phyloP scores from a whole-genome alignment of 1,284 basidiomycete genomes.

The Boletus mariae region DNA sequence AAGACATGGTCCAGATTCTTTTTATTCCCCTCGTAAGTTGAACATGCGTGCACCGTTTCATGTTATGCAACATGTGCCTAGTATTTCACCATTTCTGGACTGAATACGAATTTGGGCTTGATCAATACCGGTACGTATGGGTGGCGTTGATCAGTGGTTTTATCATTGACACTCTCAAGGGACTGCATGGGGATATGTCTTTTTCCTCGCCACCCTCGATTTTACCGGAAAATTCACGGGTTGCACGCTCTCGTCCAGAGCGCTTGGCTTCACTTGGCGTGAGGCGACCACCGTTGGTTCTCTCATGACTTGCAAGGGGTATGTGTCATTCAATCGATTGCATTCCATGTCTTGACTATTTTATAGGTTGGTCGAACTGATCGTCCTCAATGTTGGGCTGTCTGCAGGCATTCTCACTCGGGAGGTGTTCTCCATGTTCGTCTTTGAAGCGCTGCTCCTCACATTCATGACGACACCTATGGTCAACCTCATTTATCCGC shows the following conservation, averaged over 20 bases:
- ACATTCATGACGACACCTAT: slow-evolving; percentile 90
- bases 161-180: slow-evolving; percentile 45
- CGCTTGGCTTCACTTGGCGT: slow-evolving; percentile 72
- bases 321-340: slow-evolving; percentile 15
- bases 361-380: slow-evolving; percentile 77
- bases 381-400: slow-evolving; percentile 93
- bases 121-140: slow-evolving; percentile 58
- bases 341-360: slow-evolving; percentile 3
- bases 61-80: slow-evolving; percentile 28
- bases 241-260: slow-evolving; percentile 66
- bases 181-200: slow-evolving; percentile 88
- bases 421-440: slow-evolving; percentile 86
- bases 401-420: slow-evolving; percentile 77
- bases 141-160: slow-evolving; percentile 21
- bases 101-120: slow-evolving; percentile 86
- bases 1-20: slow-evolving; percentile 78
- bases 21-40: slow-evolving; percentile 79
- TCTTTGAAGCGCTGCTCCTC: slow-evolving; percentile 80
- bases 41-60: not conserved
- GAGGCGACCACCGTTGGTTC: slow-evolving; percentile 86
- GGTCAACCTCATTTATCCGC: slow-evolving; percentile 77
- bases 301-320: slow-evolving; percentile 96
- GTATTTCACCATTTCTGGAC: slow-evolving; percentile 88
- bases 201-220: slow-evolving; percentile 78
- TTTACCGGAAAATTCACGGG: slow-evolving; percentile 83